Evolutionary conservation across 345 rosid species (phyloP).

Genomic region (Viola odorata): DNA sequence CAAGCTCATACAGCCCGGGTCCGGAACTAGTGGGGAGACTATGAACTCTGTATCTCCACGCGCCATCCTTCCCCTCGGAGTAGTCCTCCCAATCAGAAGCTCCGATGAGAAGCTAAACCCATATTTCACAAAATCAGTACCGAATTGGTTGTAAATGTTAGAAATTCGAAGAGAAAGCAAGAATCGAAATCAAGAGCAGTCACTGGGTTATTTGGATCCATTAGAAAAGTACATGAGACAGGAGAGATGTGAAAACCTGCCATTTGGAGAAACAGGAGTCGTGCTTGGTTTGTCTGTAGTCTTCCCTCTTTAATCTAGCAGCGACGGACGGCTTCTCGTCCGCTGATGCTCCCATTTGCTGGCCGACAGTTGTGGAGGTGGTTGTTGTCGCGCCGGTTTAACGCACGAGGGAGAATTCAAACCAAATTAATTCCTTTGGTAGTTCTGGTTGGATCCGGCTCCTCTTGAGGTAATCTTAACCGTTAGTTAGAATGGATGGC

Average conservation of each 20-base stretch:
- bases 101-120: conserved; percentile 58
- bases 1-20: conserved; percentile 82
- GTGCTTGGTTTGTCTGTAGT: conserved; percentile 60
- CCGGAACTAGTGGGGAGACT: conserved; percentile 51
- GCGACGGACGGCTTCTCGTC: conserved; percentile 7
- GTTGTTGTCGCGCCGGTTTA: no score
- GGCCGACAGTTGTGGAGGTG: no score
- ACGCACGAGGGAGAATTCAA: no score
- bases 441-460: no score
- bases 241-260: conserved; percentile 45
- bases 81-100: conserved; percentile 72
- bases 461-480: no score
- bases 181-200: background rate
- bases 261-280: conserved; percentile 66
- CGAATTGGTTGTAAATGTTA: background rate
- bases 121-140: background rate
- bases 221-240: background rate
- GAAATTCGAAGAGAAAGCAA: background rate
- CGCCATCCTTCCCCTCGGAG: conserved; percentile 59
- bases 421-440: no score
- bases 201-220: background rate
- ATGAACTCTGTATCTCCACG: conserved; percentile 63
- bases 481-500: no score
- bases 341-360: background rate
- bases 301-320: conserved; percentile 56